Base-by-base conservation (phyloP, 176 grass and related monocot species). In the Tuctoria greenei region DNA sequence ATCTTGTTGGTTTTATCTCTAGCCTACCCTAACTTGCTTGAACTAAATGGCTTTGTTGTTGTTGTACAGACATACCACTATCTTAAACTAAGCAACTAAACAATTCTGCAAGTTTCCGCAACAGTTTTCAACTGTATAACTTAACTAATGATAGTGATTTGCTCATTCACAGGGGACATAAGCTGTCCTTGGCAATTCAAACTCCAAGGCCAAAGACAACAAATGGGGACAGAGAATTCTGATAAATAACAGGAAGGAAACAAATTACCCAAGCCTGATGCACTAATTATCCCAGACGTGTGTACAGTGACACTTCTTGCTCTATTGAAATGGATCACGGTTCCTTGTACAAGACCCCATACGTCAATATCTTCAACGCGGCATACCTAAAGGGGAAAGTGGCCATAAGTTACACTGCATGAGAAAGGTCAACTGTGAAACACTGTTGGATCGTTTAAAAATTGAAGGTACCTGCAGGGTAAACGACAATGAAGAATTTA, bases 351-450 rank as follows among this genome's bases (percentile, higher is more conserved):
- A 89, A 98, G 91, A 21, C 95, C 95, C 28, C 75, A 86, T 65
- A 98, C 82, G 79, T 90, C 88, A 77, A 98, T 93, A 86, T 98
- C 95, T 94, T 98, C 95, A 86, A 98, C 95, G 24, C 95, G 91
- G 62, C 95, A 98, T 75, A 98, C 90, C 95, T 98, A 84, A 68
- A 88, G 79, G 66, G 70, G 34, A 31, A 71, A 60, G 31, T 31
- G 3, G 31, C 31, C 31, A 31, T 2, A 31, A 3, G 31, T 31
- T 1, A 31, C 3, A 31, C 31, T 31, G 31, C 31, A 31, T 31
- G 31, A 31, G 2, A 31, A 31, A 31, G 31, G 31, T 31, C 1
- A 31, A 2, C 31, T 31, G 31, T 31, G 31, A 31, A 31, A 31
- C 31, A 31, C 31, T 31, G 31, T 31, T 31, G 31, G 31, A 31